Evolutionary conservation across 2,329 filamentous ascomycete species (phyloP).

Genomic region (Penicillium aurantiogriseum): DNA sequence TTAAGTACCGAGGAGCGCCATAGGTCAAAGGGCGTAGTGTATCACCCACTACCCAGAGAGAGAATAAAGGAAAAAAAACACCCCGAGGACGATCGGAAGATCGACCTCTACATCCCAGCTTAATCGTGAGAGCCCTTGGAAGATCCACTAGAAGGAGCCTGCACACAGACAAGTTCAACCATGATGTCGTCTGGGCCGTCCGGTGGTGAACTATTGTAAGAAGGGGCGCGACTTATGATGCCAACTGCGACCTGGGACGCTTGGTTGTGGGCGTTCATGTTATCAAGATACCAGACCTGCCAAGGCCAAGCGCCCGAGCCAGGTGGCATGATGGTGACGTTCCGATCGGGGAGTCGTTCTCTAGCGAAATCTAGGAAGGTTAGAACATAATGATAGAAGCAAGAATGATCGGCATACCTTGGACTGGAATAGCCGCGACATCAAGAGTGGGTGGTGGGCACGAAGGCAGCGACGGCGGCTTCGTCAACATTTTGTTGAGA

Average conservation of each 20-base stretch:
- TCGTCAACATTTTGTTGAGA: conserved; percentile 28
- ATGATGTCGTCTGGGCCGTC: conserved; percentile 32
- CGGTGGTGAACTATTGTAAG: conserved; percentile 27
- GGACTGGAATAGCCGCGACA: conserved; percentile 33
- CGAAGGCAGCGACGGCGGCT: conserved; percentile 22
- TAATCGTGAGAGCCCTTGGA: conserved; percentile 22
- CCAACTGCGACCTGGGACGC: conserved; percentile 39
- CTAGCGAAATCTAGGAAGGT: conserved; percentile 32
- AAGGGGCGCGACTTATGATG: conserved; percentile 36
- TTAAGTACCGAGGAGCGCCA: background rate
- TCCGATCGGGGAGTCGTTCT: conserved; percentile 28
- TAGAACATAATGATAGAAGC: background rate
- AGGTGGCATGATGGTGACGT: conserved; percentile 30
- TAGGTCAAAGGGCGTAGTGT: background rate
- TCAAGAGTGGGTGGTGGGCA: conserved; percentile 36
- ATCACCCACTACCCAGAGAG: background rate
- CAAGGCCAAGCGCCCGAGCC: conserved; percentile 32
- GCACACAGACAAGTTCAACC: conserved; percentile 38
- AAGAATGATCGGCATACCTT: conserved; percentile 27
- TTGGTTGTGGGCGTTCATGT: conserved; percentile 33
- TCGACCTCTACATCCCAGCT: background rate
- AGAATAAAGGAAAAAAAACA: background rate
- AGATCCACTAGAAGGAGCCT: conserved; percentile 31
- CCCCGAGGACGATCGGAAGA: background rate
- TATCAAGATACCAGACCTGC: conserved; percentile 39